phyloP scores from a whole-genome alignment of 371 early-diverging fungal species.

The Dinochytrium kinnereticum region DNA sequence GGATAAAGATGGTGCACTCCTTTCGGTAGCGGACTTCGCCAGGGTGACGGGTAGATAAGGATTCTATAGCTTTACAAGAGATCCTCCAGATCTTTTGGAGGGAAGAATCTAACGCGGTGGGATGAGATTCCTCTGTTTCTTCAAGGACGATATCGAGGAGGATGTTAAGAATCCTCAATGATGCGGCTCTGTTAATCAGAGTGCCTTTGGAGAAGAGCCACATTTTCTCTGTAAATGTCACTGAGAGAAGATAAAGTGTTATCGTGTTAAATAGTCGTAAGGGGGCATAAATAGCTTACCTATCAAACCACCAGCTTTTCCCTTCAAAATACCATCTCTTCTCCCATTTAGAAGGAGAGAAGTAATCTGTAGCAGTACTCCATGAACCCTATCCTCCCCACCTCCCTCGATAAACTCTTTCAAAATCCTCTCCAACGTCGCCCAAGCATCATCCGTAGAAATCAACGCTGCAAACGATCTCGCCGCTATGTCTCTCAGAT shows the following conservation, averaged over 20 bases:
- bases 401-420: conserved; percentile 1
- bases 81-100: not conserved
- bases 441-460: conserved; percentile 54
- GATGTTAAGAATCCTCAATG: not conserved
- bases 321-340: not conserved
- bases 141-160: not conserved
- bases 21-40: not conserved
- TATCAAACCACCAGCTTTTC: too few relatives aligned
- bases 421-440: conserved; percentile 44
- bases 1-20: not conserved
- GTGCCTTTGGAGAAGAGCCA: not conserved
- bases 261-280: too few relatives aligned
- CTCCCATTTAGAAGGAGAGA: conserved; percentile 48
- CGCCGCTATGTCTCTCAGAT: conserved; percentile 86
- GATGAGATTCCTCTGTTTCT: not conserved
- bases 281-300: too few relatives aligned
- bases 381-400: conserved; percentile 73
- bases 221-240: not conserved
- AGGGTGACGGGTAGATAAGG: not conserved
- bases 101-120: not conserved
- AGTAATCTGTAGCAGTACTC: conserved; percentile 68
- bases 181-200: not conserved
- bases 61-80: not conserved
- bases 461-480: conserved; percentile 79
- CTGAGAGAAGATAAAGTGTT: too few relatives aligned